Evolutionary conservation across 345 rosid genomes (phyloP), one percentile per base, ranked within the genome.

Genomic region (Raphanus sativus): DNA sequence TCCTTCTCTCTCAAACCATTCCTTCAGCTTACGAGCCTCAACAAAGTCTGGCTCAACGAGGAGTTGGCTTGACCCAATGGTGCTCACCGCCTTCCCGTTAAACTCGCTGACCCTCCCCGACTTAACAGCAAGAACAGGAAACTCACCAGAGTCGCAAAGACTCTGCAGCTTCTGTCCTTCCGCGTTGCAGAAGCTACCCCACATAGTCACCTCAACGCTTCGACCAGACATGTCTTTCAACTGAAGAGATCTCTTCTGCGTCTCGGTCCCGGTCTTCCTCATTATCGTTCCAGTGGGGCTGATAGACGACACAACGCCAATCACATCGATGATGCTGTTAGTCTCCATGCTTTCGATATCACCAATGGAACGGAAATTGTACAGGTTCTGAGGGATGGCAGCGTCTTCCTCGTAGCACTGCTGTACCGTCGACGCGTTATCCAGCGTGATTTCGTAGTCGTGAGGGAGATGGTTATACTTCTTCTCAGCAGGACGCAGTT

Each of bases 1-100:
- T 16, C 98, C 98, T 83, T 87, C 94, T 74, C 71, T 87, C 29
- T 81, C 87, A 83, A 85, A 94, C 98, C 98, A 94, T 36, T 89
- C 88, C 84, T 77, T 89, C 28, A 94, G 75, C 71, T 73, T 83
- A 21, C n/a, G 82, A 69, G 97, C 88, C 85, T 92, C 97, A 0
- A 79, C 85, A 45, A 90, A 70, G 77, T 91, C 93, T 11, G 97
- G 97, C 8, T 94, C 89, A 67, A 91, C 80, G 63, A 87, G 78
- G 42, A 94, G 80, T 77, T 89, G 93, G 81, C 89, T 90, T 36
- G 92, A 77, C 33, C 88, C 85, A 73, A 91, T 86, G 58, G 97
- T 89, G 11, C 98, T 93, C 59, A 94, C 77, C 24, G 89, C 75
- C 83, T 90, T 94, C 30, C 97, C 97, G 59, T 86, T 92, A 80